A percentile compares a stretch with the other conserved stretches of the same genome.
Evolutionary conservation across 2,329 filamentous ascomycete genomes (phyloP).

Genomic region (Talaromyces sp.): DNA sequence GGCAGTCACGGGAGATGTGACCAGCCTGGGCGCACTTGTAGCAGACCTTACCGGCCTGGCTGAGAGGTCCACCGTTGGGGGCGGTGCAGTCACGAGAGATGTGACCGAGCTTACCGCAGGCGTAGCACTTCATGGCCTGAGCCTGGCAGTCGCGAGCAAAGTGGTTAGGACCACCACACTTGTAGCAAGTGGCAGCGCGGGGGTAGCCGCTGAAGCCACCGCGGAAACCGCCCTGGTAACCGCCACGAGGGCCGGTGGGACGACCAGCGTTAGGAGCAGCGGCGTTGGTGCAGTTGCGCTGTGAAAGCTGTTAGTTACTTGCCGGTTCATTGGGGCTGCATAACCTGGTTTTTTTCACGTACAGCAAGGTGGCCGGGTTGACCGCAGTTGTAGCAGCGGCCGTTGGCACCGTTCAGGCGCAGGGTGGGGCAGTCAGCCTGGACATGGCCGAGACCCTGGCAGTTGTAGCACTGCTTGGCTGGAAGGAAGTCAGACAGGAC

Average conservation of each 20-base stretch:
- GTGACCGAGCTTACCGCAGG: constrained; percentile 92
- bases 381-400: constrained; percentile 96
- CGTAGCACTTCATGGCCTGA: constrained; percentile 98
- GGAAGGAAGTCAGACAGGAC: constrained; percentile 22
- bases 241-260: constrained; percentile 68
- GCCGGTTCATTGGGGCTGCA: background rate
- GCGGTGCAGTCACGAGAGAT: constrained; percentile 95
- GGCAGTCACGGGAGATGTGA: constrained; percentile 94
- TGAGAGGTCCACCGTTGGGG: constrained; percentile 92
- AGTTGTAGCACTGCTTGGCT: constrained; percentile 99
- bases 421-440: constrained; percentile 98
- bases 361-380: constrained; percentile 90
- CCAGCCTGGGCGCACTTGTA: constrained; percentile 96
- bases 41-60: constrained; percentile 97
- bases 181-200: constrained; percentile 68
- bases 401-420: constrained; percentile 79
- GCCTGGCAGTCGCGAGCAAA: constrained; percentile 98
- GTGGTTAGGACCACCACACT: constrained; percentile 86
- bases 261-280: constrained; percentile 63
- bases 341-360: constrained; percentile 45
- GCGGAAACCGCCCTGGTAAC: constrained; percentile 63
- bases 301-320: constrained; percentile 7
- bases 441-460: constrained; percentile 96
- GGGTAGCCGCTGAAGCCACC: constrained; percentile 68
- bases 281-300: constrained; percentile 69